Base-by-base conservation (phyloP, 768 basidiomycete genomes). In the Cystobasidiopsis lactophilus region DNA sequence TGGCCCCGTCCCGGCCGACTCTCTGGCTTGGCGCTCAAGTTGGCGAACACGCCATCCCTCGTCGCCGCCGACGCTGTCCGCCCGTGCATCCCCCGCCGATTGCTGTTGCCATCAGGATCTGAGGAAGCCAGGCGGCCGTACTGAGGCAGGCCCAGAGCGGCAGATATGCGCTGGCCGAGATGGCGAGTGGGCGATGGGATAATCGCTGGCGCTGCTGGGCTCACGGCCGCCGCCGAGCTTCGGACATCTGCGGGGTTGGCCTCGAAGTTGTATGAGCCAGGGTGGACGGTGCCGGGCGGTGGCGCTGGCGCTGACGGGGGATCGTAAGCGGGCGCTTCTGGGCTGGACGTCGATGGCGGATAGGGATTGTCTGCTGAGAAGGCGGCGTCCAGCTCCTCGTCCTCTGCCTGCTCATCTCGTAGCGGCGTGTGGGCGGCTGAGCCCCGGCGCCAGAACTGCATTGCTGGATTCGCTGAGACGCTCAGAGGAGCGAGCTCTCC, bases 41-140 rank as follows among this genome's bases (percentile, higher is more conserved):
- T 98, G 29, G 82, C 78, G 63, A 95, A 98, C 9, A 96, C 89
- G 2, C 93, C 93, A 60, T 93, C 88, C 61, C 89, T 86, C 29
- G 85, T 76, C 18, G 69, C 71, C 0, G 82, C 83, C 5, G 78
- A 78, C 30, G 83, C 83, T n/a, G 69, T 64, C 23, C 43, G 24
- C 56, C 47, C 26, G 29, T 47, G 24, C 19, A 19, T 7, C 9
- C 27, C 41, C 47, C 47, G 7, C 11, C 44, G 24, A 16, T 29
- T 23, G 9, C 27, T 21, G 47, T 10, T 19, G 41, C n/a, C 10
- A 43, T 43, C 41, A 7, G 41, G 41, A 43, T 43, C 41, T 11
- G 41, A 43, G 3, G 14, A 16, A 9, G 45, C 14, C 29, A 47
- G 29, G 16, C 24, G 14, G 30, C 30, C 30, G 24, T 47, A 47